Evolutionary conservation across 768 basidiomycete genomes (phyloP).

Genomic region (Mycena maculata): DNA sequence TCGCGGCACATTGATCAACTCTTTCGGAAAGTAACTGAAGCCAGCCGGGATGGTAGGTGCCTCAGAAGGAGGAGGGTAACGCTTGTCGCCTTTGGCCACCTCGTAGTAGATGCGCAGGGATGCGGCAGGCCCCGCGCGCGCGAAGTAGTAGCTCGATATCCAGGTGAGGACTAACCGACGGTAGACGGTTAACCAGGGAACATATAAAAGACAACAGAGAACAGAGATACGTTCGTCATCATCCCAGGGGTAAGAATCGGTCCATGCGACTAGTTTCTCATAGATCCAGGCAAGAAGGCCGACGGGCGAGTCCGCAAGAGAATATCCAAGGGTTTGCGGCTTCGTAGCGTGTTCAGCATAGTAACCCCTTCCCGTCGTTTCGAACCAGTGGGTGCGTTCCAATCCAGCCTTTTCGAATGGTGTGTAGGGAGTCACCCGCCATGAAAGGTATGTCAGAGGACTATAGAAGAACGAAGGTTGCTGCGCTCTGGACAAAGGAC

Average conservation of each 20-base stretch:
- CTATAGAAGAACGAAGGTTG: conserved; percentile 22
- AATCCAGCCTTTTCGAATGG: conserved; percentile 40
- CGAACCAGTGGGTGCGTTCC: conserved; percentile 36
- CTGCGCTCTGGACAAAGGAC: conserved; percentile 9
- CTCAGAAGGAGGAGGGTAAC: conserved; percentile 1
- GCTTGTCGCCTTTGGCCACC: conserved; percentile 35
- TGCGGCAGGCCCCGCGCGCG: conserved; percentile 67
- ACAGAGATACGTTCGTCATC: conserved; percentile 66
- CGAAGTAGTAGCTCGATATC: conserved; percentile 71
- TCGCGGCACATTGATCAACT: conserved; percentile 44
- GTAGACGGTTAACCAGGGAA: conserved; percentile 24
- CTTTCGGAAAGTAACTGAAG: conserved; percentile 60
- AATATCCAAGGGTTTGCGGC: conserved; percentile 56
- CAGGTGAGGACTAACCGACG: conserved; percentile 65
- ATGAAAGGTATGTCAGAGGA: conserved; percentile 20
- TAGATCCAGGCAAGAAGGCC: conserved; percentile 45
- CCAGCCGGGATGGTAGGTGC: conserved; percentile 56
- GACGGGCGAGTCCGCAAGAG: conserved; percentile 58
- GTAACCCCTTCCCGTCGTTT: conserved; percentile 43
- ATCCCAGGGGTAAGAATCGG: conserved; percentile 54
- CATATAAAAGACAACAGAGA: neutral
- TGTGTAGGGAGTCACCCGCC: conserved; percentile 18
- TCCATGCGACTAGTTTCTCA: conserved; percentile 48
- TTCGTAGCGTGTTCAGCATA: conserved; percentile 45
- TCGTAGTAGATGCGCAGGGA: conserved; percentile 71